Evolutionary conservation across 495 filamentous ascomycete genomes (phyloP).

Genomic region (Paragyromitra xinjiangensis): DNA sequence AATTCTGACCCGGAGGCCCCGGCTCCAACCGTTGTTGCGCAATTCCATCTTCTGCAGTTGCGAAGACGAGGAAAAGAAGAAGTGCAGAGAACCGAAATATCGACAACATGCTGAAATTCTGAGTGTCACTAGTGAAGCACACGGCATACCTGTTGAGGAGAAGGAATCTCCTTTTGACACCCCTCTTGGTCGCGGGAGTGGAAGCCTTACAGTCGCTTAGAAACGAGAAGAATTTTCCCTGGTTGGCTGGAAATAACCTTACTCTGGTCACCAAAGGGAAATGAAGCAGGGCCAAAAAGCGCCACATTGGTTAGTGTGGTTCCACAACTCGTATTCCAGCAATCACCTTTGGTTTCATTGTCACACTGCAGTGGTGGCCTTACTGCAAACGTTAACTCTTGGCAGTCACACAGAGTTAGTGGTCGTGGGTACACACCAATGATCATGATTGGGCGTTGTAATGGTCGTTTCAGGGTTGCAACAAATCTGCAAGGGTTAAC

Average conservation of each 20-base stretch:
- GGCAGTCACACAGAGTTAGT: neutral
- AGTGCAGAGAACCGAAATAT: neutral
- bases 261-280: neutral
- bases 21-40: neutral
- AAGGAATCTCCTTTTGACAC: neutral
- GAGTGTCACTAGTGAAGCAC: neutral
- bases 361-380: neutral
- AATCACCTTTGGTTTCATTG: neutral
- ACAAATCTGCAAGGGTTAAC: too few relatives aligned
- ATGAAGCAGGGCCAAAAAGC: neutral
- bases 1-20: neutral
- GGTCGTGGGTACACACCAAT: neutral
- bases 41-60: neutral
- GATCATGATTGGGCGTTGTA: neutral
- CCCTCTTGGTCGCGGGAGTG: neutral
- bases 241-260: neutral
- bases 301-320: neutral
- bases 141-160: neutral
- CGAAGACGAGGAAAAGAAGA: neutral
- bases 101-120: neutral
- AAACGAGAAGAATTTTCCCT: neutral
- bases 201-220: neutral
- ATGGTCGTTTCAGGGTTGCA: too few relatives aligned
- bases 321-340: constrained; percentile 2
- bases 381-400: too few relatives aligned